These are phyloP conservation scores for Orbilia quercus DNA, from an alignment of 2,329 filamentous ascomycete genomes.

Conservation along the genomic window DNA sequence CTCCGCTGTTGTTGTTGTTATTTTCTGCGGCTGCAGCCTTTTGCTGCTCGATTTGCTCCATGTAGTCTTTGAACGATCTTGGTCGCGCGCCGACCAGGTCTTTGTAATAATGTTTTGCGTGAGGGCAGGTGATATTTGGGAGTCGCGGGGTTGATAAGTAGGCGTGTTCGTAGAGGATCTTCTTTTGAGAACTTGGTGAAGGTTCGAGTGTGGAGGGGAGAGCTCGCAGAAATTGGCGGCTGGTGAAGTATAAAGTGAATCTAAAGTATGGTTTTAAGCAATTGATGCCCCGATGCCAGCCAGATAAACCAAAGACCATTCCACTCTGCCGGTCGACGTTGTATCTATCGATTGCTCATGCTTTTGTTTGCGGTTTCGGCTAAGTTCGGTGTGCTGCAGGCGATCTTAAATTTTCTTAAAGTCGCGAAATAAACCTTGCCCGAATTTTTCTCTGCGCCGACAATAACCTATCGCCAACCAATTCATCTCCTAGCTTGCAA, in stretches of 20 bases:
- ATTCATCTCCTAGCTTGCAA: too few species aligned
- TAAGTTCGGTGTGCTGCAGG: not conserved
- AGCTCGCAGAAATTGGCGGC: constrained; percentile 4
- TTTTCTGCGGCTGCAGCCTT: constrained; percentile 16
- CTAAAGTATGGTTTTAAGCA: not conserved
- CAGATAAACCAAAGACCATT: not conserved
- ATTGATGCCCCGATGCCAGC: not conserved
- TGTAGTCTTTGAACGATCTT: constrained; percentile 45
- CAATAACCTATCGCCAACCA: too few species aligned
- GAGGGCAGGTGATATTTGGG: constrained; percentile 5
- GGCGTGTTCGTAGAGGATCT: constrained; percentile 40
- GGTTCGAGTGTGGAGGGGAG: not conserved
- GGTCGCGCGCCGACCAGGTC: constrained; percentile 46
- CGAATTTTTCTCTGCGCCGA: constrained; percentile 40
- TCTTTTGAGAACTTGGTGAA: not conserved
- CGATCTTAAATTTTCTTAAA: constrained; percentile 18
- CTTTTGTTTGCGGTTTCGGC: constrained; percentile 1
- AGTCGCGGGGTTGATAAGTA: constrained; percentile 17
- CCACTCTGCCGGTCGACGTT: not conserved
- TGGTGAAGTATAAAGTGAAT: not conserved
- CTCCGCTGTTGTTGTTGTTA: constrained; percentile 2
- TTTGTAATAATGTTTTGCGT: constrained; percentile 15
- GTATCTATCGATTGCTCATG: not conserved
- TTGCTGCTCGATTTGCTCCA: constrained; percentile 45
- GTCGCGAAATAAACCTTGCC: constrained; percentile 30